phyloP scores from a whole-genome alignment of 768 basidiomycete genomes.

The Tephrocybe sp. region DNA sequence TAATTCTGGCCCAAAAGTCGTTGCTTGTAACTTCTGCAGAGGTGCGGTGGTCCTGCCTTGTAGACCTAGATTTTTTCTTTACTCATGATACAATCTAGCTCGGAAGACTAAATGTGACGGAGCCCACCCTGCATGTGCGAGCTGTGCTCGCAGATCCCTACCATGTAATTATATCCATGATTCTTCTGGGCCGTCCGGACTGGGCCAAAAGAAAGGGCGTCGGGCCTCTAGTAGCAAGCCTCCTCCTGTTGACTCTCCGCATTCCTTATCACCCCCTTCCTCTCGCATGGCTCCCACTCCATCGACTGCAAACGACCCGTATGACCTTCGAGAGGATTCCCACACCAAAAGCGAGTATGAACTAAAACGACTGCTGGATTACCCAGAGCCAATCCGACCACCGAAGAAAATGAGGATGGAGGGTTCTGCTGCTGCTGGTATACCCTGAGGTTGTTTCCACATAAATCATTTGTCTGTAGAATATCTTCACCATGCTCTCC shows the following conservation, averaged over 20 bases:
- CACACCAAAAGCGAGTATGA: constrained; percentile 52
- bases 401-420: constrained; percentile 77
- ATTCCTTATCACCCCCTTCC: constrained; percentile 56
- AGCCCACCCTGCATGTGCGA: constrained; percentile 80
- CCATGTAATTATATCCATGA: constrained; percentile 84
- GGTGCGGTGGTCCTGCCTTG: constrained; percentile 39
- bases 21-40: constrained; percentile 88
- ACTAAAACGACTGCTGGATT: constrained; percentile 60
- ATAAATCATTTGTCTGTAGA: constrained; percentile 32
- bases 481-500: constrained; percentile 31
- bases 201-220: constrained; percentile 47
- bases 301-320: constrained; percentile 36
- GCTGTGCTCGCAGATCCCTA: constrained; percentile 75
- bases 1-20: constrained; percentile 80
- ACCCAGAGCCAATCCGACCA: constrained; percentile 49
- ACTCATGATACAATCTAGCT: constrained; percentile 41
- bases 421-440: constrained; percentile 42
- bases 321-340: constrained; percentile 39
- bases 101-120: constrained; percentile 91
- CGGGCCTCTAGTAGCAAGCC: constrained; percentile 56
- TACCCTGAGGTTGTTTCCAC: constrained; percentile 49
- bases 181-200: constrained; percentile 32
- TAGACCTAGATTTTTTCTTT: background rate
- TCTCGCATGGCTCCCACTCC: constrained; percentile 55
- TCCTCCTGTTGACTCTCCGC: constrained; percentile 36